These are phyloP conservation scores for Leccinum truebloodii DNA, from an alignment of 768 basidiomycete species.

Conservation along the genomic window DNA sequence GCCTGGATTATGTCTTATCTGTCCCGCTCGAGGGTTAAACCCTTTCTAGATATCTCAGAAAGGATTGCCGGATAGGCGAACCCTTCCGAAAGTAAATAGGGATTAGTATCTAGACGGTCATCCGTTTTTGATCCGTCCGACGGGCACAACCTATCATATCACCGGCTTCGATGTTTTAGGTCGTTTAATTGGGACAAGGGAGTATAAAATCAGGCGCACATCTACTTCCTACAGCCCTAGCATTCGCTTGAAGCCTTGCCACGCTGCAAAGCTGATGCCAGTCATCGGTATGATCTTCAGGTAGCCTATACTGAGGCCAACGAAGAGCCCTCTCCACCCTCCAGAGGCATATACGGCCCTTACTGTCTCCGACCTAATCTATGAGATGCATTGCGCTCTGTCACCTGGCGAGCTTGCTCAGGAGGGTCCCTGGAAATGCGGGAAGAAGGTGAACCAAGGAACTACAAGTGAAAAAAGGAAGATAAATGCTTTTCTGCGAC, in stretches of 20 bases:
- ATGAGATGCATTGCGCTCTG: too few relatives aligned
- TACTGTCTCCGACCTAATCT: too few relatives aligned
- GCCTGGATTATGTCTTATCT: too few relatives aligned
- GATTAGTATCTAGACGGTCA: neutral
- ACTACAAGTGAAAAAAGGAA: too few relatives aligned
- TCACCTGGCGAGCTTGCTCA: too few relatives aligned
- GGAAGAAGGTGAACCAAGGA: too few relatives aligned
- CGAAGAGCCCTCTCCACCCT: constrained; percentile 90
- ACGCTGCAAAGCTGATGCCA: constrained; percentile 88
- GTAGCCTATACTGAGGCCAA: constrained; percentile 90
- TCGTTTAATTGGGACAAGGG: neutral
- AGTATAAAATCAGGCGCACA: constrained; percentile 2
- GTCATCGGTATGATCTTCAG: constrained; percentile 96
- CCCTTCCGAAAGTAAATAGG: neutral
- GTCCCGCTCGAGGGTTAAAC: too few relatives aligned
- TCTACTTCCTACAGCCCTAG: constrained; percentile 29
- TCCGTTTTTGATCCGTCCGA: neutral
- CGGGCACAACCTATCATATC: neutral
- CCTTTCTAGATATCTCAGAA: neutral
- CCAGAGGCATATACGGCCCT: constrained; percentile 57
- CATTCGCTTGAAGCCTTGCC: constrained; percentile 54
- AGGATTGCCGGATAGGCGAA: neutral
- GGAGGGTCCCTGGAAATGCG: too few relatives aligned
- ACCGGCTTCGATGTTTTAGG: neutral
- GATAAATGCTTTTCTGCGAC: too few relatives aligned